A percentile compares a stretch with the other conserved stretches of the same genome.
Conservation (phyloP, 768 basidiomycete species). For the Lactarius hatsudake region DNA sequence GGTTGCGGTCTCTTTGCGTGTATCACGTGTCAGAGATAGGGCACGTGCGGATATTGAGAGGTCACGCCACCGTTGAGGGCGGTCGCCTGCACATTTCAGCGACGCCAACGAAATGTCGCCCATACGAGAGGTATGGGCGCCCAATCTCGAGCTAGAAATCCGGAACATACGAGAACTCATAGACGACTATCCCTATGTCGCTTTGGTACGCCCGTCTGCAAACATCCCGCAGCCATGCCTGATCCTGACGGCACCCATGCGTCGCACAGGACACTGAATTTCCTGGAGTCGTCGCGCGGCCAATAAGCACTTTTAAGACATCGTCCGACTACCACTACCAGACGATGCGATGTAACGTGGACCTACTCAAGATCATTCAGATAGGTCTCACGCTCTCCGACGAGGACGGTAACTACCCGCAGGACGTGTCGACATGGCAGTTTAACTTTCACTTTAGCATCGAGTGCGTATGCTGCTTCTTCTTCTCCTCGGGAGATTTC, state of each 20-base stretch:
- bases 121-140: conserved; percentile 95
- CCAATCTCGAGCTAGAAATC: conserved; percentile 92
- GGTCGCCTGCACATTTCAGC: background rate
- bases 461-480: conserved; percentile 50
- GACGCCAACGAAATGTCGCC: conserved; percentile 51
- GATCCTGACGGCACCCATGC: conserved; percentile 29
- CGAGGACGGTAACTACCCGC: conserved; percentile 88
- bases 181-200: conserved; percentile 89
- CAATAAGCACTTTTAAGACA: conserved; percentile 94
- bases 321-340: conserved; percentile 99
- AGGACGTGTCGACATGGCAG: conserved; percentile 94
- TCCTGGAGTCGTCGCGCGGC: conserved; percentile 96
- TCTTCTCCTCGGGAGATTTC: background rate
- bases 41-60: conserved; percentile 13
- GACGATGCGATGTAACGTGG: conserved; percentile 99
- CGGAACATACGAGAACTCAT: conserved; percentile 80
- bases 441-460: conserved; percentile 97
- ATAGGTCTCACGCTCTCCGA: conserved; percentile 93
- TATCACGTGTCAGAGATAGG: conserved; percentile 17
- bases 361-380: conserved; percentile 96
- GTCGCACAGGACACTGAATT: conserved; percentile 90
- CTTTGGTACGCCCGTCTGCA: conserved; percentile 63
- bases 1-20: background rate
- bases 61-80: conserved; percentile 8
- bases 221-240: conserved; percentile 17